Evolutionary conservation across 2,329 filamentous ascomycete species (phyloP), one percentile per base, ranked within the genome.

Genomic region (Sphaceloma murrayae): DNA sequence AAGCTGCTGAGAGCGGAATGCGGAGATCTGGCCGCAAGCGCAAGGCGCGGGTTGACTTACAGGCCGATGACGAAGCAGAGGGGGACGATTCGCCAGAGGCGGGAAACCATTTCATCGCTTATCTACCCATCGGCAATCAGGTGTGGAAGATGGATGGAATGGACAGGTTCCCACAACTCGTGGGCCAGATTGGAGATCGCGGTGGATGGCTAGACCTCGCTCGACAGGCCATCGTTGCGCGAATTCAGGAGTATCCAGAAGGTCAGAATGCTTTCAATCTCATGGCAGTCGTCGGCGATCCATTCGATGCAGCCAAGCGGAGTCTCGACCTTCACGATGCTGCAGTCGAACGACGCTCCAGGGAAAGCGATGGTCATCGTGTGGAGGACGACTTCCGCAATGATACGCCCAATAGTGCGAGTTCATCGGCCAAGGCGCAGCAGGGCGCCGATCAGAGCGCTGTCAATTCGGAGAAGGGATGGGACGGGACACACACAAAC

Each of bases 81-180:
- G 59, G 63, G 3, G 66, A 73, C 5, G 64, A 70, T n/a, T n/a
- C n/a, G n/a, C n/a, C n/a, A 0, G 75, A 84, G n/a, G 72, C 74
- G 9, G 79, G 76, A 0, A 91, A 82, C 57, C 89, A 96, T 58
- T 96, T 91, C 61, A 82, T 94, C 51, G 88, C 87, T 5, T 94
- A 89, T 57, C 78, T 95, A 21, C 85, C 85, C 2, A 74, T 78
- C 10, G 70, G 74, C n/a, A 79, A 76, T 2, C 68, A 76, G 46
- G 74, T 94, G 10, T 95, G 86, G 86, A 85, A 88, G 59, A 76
- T 96, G 4, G 89, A 96, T 61, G 89, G 89, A 3, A 67, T 95
- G 16, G 78, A 88, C 58, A 68, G 68, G 31, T 76, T 79, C 51
- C 89, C 86, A 2, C 72, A 77, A 24, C 73, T 70, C 46, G 67